Conservation (phyloP, 192 early-diverging fungal species). For the Piromyces finnis region DNA sequence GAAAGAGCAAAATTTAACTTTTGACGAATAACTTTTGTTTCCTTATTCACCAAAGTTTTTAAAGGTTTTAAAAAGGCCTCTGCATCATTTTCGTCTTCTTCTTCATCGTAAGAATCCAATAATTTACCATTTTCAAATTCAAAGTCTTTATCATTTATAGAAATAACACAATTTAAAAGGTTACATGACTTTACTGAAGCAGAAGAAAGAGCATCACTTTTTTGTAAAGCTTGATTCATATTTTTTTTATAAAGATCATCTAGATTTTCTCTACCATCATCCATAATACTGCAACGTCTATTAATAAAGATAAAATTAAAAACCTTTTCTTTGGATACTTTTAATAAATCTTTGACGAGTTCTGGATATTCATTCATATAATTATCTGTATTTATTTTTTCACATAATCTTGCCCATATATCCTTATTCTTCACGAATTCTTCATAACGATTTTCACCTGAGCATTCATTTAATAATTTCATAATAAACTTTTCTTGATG, state of each 20-base stretch:
- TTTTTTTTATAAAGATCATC: not conserved
- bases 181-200: not conserved
- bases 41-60: not conserved
- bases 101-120: not conserved
- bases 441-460: not conserved
- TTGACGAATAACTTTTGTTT: not conserved
- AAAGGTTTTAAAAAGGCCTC: not conserved
- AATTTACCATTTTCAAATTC: not conserved
- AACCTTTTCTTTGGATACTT: not conserved
- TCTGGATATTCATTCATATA: not conserved
- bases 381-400: not conserved
- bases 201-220: not conserved
- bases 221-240: not conserved
- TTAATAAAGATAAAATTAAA: not conserved
- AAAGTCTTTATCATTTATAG: not conserved
- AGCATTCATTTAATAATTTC: not conserved
- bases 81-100: not conserved
- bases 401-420: not conserved
- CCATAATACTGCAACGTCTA: not conserved
- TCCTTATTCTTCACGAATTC: not conserved
- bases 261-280: not conserved
- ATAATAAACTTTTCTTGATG: not conserved
- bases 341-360: not conserved
- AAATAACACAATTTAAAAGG: not conserved
- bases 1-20: not conserved